These are phyloP conservation scores for Symbiodinium pilosum DNA, from an alignment of 73 alveolate genomes.

Conservation along the genomic window DNA sequence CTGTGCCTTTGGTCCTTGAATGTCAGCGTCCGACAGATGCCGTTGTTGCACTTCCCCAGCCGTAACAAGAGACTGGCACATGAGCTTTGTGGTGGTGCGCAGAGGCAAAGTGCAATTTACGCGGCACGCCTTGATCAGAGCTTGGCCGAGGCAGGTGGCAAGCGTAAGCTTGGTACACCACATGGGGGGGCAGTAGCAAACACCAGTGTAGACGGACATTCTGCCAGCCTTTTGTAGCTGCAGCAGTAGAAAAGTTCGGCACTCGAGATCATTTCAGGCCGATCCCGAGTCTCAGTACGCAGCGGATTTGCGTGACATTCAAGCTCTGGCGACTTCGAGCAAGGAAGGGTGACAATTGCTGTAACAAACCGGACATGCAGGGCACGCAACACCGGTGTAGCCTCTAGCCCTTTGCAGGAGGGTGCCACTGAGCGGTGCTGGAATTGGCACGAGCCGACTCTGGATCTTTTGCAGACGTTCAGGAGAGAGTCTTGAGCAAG, in stretches of 20 bases:
- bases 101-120: constrained; percentile 31
- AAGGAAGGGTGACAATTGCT: too few relatives aligned
- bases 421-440: constrained; percentile 62
- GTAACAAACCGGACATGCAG: too few relatives aligned
- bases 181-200: too few relatives aligned
- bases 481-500: not conserved
- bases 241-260: too few relatives aligned
- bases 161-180: not conserved
- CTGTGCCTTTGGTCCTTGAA: not conserved
- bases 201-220: too few relatives aligned
- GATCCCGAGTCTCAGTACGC: not conserved
- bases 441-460: constrained; percentile 88
- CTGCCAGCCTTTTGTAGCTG: too few relatives aligned
- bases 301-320: constrained; percentile 49
- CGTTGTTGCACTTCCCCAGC: not conserved
- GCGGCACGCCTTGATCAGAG: constrained; percentile 24
- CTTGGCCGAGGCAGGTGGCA: not conserved
- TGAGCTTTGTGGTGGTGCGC: not conserved
- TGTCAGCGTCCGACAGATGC: not conserved
- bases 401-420: constrained; percentile 47
- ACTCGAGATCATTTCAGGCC: too few relatives aligned
- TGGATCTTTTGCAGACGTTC: constrained; percentile 54
- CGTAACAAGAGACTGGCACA: too few relatives aligned
- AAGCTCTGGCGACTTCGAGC: constrained; percentile 59
- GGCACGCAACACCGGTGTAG: too few relatives aligned